Evolutionary conservation across 495 filamentous ascomycete genomes (phyloP), one percentile per base, ranked within the genome.

Genomic region (Aspergillus nidulans): DNA sequence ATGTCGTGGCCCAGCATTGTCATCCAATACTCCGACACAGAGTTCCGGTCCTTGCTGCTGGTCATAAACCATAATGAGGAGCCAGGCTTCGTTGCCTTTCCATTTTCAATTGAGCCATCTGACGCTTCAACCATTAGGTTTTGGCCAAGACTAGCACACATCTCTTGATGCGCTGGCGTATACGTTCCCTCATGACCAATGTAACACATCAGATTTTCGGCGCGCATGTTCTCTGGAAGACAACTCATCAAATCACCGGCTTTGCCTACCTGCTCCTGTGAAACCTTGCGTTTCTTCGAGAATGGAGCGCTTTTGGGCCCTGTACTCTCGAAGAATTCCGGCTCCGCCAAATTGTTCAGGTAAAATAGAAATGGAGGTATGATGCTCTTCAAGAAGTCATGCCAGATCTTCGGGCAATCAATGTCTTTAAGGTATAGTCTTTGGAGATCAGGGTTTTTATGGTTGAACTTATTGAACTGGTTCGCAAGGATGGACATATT

Each of bases 41-140:
- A 72, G 53, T 89, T 83, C 0, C 94, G 88, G 61, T 98, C 92
- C 60, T 89, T 89, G 13, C 85, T 88, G 62, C 94, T 88, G 0
- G 92, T 97, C 94, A 98, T 96, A 60, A 97, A 94, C 94, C 94
- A 98, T 36, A 98, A 84, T 1, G 94, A 97, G 20, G 87, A 92
- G 1, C 94, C 92, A 0, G 85, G 82, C 54, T 81, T 87, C 56
- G 91, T 89, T 19, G 69, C 71, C 53, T 90, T 82, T 7, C 81
- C 81, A 40, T 86, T 74, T 40, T 84, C 82, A 19, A 69, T 66
- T 3, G 75, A 64, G 1, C 73, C 70, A 38, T 70, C 73, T 7
- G 91, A 96, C 1, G 90, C 84, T 55, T 96, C 88, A 2, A 98
- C 90, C 94, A 98, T 98, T 49, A 98, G 86, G 63, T 98, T 98